Evolutionary conservation across 139 green algal genomes (phyloP).

Genomic region (Coccomyxa sp.): DNA sequence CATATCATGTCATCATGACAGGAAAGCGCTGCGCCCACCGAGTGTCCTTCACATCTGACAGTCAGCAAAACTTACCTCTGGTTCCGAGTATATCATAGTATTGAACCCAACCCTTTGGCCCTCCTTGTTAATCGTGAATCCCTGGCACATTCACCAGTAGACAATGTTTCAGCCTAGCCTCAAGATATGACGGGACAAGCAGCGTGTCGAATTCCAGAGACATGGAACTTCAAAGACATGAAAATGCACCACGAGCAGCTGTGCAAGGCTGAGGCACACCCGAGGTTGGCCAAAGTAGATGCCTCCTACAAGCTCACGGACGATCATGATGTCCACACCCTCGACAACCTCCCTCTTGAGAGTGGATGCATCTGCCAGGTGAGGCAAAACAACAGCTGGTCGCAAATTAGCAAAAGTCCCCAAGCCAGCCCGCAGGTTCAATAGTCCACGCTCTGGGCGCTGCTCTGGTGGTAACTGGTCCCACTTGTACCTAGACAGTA

Average conservation of each 20-base stretch:
- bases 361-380: slow-evolving; percentile 89
- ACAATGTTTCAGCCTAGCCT: not conserved
- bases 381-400: slow-evolving; percentile 85
- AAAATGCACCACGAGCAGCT: not conserved
- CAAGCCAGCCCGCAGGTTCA: slow-evolving; percentile 83
- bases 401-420: slow-evolving; percentile 96
- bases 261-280: slow-evolving; percentile 22
- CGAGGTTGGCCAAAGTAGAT: slow-evolving; percentile 98
- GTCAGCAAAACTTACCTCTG: slow-evolving; percentile 44
- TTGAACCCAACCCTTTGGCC: slow-evolving; percentile 91
- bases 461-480: slow-evolving; percentile 77
- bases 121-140: slow-evolving; percentile 76
- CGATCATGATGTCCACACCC: slow-evolving; percentile 98
- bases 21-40: not conserved
- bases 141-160: slow-evolving; percentile 27
- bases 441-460: slow-evolving; percentile 88
- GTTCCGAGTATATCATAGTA: slow-evolving; percentile 92
- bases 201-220: too few species aligned
- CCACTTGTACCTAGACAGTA: slow-evolving; percentile 91
- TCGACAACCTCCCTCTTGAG: slow-evolving; percentile 93
- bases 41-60: too few species aligned
- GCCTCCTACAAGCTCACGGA: slow-evolving; percentile 93
- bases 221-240: not conserved
- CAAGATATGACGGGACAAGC: too few species aligned
- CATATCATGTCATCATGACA: not conserved